phyloP scores from a whole-genome alignment of 352 stramenopile genomes.

The Phytophthora citrophthora region DNA sequence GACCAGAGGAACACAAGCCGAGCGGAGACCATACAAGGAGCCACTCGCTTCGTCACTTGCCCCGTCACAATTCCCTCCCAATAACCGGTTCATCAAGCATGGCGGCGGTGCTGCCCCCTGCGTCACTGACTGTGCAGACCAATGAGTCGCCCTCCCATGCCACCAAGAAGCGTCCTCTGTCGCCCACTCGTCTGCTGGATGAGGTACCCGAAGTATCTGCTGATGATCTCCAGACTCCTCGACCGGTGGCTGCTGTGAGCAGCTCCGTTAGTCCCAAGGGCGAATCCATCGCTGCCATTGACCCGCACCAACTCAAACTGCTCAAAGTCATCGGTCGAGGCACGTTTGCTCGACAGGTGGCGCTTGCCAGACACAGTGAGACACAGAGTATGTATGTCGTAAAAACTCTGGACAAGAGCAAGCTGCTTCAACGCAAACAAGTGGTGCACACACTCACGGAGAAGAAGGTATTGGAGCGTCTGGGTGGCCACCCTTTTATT shows the following conservation, averaged over 20 bases:
- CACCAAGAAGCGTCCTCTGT: conserved; percentile 40
- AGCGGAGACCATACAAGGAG: conserved; percentile 19
- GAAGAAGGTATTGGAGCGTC: conserved; percentile 73
- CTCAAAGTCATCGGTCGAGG: conserved; percentile 88
- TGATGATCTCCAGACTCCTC: conserved; percentile 41
- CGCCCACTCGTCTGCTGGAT: conserved; percentile 26
- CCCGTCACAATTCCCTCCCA: conserved; percentile 17
- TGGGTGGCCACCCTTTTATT: conserved; percentile 80
- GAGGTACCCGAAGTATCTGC: conserved; percentile 22
- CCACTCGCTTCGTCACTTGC: conserved; percentile 6
- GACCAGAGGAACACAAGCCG: conserved; percentile 20
- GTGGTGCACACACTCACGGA: conserved; percentile 81
- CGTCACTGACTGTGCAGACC: conserved; percentile 25
- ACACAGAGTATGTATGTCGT: conserved; percentile 75
- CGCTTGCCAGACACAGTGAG: conserved; percentile 60
- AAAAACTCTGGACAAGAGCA: conserved; percentile 85
- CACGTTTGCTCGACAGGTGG: conserved; percentile 85
- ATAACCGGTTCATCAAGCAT: conserved; percentile 15
- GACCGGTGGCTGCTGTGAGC: neutral
- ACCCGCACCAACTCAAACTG: conserved; percentile 75
- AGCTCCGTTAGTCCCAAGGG: conserved; percentile 25
- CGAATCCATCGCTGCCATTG: conserved; percentile 31
- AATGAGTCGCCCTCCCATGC: conserved; percentile 5
- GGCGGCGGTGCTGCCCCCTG: conserved; percentile 31
- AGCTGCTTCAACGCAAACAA: conserved; percentile 77